phyloP scores from a whole-genome alignment of 2,329 filamentous ascomycete species.

The Arachnomyces sp. region DNA sequence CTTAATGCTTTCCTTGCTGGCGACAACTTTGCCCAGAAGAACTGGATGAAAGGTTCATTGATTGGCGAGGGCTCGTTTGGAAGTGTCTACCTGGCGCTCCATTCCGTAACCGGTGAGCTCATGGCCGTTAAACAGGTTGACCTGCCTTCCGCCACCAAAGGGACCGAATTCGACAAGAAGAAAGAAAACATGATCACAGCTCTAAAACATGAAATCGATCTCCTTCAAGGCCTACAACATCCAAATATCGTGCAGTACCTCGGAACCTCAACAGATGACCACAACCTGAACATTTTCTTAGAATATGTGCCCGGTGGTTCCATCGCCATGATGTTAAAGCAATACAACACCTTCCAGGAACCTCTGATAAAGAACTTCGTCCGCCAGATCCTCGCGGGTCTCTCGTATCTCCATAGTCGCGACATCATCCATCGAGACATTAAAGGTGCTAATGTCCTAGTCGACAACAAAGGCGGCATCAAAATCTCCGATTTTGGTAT shows the following conservation, averaged over 20 bases:
- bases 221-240: constrained; percentile 88
- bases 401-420: constrained; percentile 85
- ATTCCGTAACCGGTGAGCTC: constrained; percentile 92
- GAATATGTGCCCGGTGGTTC: constrained; percentile 97
- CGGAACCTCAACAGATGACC: constrained; percentile 83
- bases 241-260: constrained; percentile 98
- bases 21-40: constrained; percentile 92
- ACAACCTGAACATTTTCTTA: constrained; percentile 97
- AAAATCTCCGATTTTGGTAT: constrained; percentile 99
- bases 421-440: constrained; percentile 99
- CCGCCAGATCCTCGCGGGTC: constrained; percentile 83
- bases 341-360: constrained; percentile 90
- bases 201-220: constrained; percentile 89
- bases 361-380: constrained; percentile 94
- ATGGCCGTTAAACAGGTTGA: constrained; percentile 98
- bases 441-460: constrained; percentile 96
- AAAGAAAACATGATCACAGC: constrained; percentile 99
- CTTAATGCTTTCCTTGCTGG: constrained; percentile 83
- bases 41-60: constrained; percentile 98
- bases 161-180: constrained; percentile 70
- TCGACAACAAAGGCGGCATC: constrained; percentile 97
- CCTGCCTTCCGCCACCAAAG: constrained; percentile 71
- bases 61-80: constrained; percentile 97
- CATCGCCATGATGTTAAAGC: constrained; percentile 97
- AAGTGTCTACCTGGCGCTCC: constrained; percentile 87